A percentile compares a stretch with the other conserved stretches of the same genome.
phyloP scores from a whole-genome alignment of 192 early-diverging fungal genomes.

The Backusella liffmaniae region DNA sequence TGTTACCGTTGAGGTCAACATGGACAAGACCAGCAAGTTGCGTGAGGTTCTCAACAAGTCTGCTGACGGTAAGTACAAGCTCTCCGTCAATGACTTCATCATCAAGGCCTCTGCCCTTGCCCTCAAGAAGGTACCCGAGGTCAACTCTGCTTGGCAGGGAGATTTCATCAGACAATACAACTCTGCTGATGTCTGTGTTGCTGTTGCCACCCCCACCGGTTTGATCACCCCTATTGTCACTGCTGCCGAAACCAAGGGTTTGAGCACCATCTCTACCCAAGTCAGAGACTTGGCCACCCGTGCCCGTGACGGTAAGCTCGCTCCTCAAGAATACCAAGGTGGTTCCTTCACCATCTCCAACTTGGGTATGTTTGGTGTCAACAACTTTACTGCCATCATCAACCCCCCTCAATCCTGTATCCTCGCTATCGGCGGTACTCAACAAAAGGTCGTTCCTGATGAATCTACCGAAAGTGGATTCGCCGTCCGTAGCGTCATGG shows the following conservation, averaged over 20 bases:
- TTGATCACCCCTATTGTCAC: constrained; percentile 95
- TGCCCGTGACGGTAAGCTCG: constrained; percentile 85
- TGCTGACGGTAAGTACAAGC: constrained; percentile 87
- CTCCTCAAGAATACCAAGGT: constrained; percentile 94
- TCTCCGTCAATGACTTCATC: constrained; percentile 98
- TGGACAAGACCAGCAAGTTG: constrained; percentile 85
- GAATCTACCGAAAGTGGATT: constrained; percentile 62
- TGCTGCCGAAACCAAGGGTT: constrained; percentile 81
- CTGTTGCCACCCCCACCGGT: constrained; percentile 91
- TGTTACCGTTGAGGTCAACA: constrained; percentile 81
- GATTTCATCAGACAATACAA: constrained; percentile 94
- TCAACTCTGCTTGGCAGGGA: constrained; percentile 83
- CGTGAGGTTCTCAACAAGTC: constrained; percentile 86
- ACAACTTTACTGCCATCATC: constrained; percentile 96
- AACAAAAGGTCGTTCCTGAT: constrained; percentile 73
- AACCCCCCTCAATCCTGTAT: constrained; percentile 95
- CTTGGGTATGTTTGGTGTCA: constrained; percentile 95
- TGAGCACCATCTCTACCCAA: constrained; percentile 79
- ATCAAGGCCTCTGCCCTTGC: constrained; percentile 93
- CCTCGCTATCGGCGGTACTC: constrained; percentile 84
- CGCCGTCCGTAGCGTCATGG: constrained; percentile 72
- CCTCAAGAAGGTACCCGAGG: constrained; percentile 88
- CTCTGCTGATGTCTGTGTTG: constrained; percentile 89
- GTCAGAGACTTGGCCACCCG: constrained; percentile 83
- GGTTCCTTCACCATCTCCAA: constrained; percentile 98